phyloP scores from a whole-genome alignment of 805 yeast genomes.

The Wickerhamomyces kurtzmanii region DNA sequence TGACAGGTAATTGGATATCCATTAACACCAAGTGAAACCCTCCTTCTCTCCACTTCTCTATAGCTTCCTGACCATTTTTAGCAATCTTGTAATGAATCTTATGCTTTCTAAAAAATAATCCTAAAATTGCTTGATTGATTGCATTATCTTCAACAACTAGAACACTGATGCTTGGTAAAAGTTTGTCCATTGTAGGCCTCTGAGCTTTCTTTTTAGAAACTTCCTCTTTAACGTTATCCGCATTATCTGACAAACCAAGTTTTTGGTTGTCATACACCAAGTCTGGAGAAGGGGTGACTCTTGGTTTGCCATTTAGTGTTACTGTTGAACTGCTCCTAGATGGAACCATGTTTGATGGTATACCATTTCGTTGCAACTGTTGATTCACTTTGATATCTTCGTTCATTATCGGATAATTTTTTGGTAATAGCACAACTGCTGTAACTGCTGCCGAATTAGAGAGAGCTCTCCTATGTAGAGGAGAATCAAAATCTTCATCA shows the following conservation, averaged over 20 bases:
- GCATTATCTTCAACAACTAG: constrained; percentile 94
- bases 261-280: too few species aligned
- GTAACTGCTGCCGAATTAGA: constrained; percentile 16
- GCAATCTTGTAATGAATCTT: constrained; percentile 81
- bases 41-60: constrained; percentile 89
- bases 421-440: constrained; percentile 15
- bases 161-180: constrained; percentile 83
- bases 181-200: constrained; percentile 34
- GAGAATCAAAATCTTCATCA: too few species aligned
- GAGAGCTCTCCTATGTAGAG: constrained; percentile 11
- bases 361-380: not conserved
- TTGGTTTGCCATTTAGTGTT: constrained; percentile 1
- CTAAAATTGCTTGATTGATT: constrained; percentile 86
- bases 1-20: constrained; percentile 96
- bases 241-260: too few species aligned
- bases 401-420: constrained; percentile 5
- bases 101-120: constrained; percentile 78
- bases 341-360: not conserved
- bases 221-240: too few species aligned
- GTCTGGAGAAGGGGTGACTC: constrained; percentile 1
- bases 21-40: constrained; percentile 90
- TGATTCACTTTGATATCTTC: not conserved
- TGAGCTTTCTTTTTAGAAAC: constrained; percentile 8
- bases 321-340: constrained; percentile 4
- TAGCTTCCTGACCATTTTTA: constrained; percentile 89